Base-by-base conservation (phyloP, 495 filamentous ascomycete species). In the Talaromyces stipitatus region DNA sequence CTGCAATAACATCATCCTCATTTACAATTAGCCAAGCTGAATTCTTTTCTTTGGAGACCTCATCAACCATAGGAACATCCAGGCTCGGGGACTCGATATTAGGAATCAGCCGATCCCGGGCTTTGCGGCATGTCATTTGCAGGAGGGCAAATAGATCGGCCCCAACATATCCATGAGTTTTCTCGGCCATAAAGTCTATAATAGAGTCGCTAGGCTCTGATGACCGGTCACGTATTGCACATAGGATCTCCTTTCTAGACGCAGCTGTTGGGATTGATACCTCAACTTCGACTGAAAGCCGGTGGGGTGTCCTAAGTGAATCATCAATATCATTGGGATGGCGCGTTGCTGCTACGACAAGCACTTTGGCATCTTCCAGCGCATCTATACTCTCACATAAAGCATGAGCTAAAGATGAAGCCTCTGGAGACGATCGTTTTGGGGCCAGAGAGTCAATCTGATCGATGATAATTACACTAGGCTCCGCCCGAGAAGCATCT, bases 381-480 rank as follows among this genome's bases (percentile, higher is more conserved):
- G 65, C 59, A 30, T 80, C 75, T 47, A 82, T 63, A 43, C 72
- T 67, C 60, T 72, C 64, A 32, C 71, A 74, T 4, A 87, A 61
- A 26, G 69, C 62, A 11, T 70, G 61, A 1, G 69, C 67, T 16
- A 77, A 53, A 4, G 69, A 69, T 4, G 69, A 72, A 9, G 41
- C n/a, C 11, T 80, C 72, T 4, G 69, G 26, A n/a, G 70, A 64
- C 4, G 70, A 68, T 56, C 73, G 68, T 51, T 86, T 90, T 12
- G 83, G 82, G 48, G 89, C 87, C 24, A 96, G 71, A 53, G 76
- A 77, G 51, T 96, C 88, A 27, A 97, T 69, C 56, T 90, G 78
- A 66, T 97, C 91, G 36, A 97, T 86, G 12, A 95, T 72, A 28
- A 98, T 78, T 4, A 94, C 79, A 60, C 90, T 90, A 1, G 94